Conservation (phyloP, 2,329 filamentous ascomycete genomes). For the Fusarium algeriense region DNA sequence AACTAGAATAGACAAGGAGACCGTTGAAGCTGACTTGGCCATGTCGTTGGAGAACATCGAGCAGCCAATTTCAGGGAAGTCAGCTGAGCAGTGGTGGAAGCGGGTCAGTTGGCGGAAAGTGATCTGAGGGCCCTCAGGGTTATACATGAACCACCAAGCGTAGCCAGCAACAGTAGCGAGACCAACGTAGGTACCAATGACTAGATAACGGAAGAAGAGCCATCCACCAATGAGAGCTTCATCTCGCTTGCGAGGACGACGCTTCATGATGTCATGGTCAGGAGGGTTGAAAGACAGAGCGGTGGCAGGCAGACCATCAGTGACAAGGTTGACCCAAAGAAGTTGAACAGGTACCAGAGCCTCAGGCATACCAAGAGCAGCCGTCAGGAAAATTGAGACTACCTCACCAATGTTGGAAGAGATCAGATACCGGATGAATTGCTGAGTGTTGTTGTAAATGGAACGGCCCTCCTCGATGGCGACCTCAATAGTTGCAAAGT, state of each 20-base stretch:
- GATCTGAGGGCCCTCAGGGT: slow-evolving; percentile 89
- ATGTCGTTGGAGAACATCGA: slow-evolving; percentile 89
- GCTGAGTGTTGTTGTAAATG: slow-evolving; percentile 99
- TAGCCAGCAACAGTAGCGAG: slow-evolving; percentile 95
- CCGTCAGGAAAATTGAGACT: slow-evolving; percentile 98
- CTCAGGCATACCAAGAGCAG: slow-evolving; percentile 96
- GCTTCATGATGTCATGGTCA: slow-evolving; percentile 98
- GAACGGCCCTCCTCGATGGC: slow-evolving; percentile 97
- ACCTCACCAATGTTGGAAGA: slow-evolving; percentile 99
- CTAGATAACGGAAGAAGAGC: slow-evolving; percentile 97
- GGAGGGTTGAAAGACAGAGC: slow-evolving; percentile 97
- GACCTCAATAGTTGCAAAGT: slow-evolving; percentile 97
- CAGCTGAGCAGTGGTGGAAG: slow-evolving; percentile 90
- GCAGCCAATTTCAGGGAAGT: slow-evolving; percentile 92
- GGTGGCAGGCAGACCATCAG: slow-evolving; percentile 95
- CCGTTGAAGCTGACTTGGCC: slow-evolving; percentile 90
- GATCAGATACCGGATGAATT: slow-evolving; percentile 99
- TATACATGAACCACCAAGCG: slow-evolving; percentile 99
- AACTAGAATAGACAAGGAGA: slow-evolving; percentile 91
- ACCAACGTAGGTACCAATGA: slow-evolving; percentile 95
- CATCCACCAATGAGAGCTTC: slow-evolving; percentile 93
- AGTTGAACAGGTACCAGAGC: slow-evolving; percentile 97
- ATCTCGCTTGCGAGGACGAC: slow-evolving; percentile 89
- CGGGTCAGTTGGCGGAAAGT: slow-evolving; percentile 88
- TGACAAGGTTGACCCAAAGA: slow-evolving; percentile 98